Evolutionary conservation across 495 filamentous ascomycete genomes (phyloP), one percentile per base, ranked within the genome.

Genomic region (Parathielavia hyrcaniae): DNA sequence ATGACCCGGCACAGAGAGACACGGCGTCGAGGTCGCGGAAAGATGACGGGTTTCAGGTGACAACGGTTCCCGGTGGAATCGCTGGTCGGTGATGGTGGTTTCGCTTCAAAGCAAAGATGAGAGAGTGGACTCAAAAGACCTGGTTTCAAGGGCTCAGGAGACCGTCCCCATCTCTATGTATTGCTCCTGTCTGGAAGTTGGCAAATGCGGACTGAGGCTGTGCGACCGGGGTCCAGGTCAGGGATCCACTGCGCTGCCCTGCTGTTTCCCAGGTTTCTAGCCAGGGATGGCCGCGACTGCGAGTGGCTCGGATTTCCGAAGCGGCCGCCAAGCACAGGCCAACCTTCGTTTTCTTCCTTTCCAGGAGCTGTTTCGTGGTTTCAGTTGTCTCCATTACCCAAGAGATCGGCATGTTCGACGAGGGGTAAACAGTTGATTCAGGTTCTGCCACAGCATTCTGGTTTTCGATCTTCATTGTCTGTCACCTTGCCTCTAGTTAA

Each of bases 121-220:
- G 46, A 51, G 61, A 55, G 40, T 10, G 5, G 19, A 45, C 59
- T 64, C 60, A 56, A 59, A 64, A 67, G n/a, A 61, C 59, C 40
- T 50, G 53, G 62, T 62, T 63, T 65, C 63, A 63, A 59, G 53
- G 63, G 44, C 59, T 58, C 64, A 61, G 61, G 59, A 61, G 64
- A 67, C 38, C 53, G 30, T 46, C n/a, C 53, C 53, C 53, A 22
- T 55, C 22, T 45, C 20, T 53, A 41, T 49, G 26, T 62, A 67
- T 60, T 30, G 2, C 26, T 30, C 26, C 26, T n/a, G 26, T 30
- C 2, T 30, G 26, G 59, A 67, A 64, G 61, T 60, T 60, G 53
- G 61, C 49, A 48, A 53, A 53, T 41, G 51, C 26, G 58, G 50
- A 46, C 34, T 62, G 64, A 64, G 64, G 64, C 64, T 64, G 55